Percentiles rank a stretch among this genome's conserved stretches.
These are phyloP conservation scores for Solanum pinnatisectum DNA, from an alignment of 257 asterid species.

Conservation along the genomic window DNA sequence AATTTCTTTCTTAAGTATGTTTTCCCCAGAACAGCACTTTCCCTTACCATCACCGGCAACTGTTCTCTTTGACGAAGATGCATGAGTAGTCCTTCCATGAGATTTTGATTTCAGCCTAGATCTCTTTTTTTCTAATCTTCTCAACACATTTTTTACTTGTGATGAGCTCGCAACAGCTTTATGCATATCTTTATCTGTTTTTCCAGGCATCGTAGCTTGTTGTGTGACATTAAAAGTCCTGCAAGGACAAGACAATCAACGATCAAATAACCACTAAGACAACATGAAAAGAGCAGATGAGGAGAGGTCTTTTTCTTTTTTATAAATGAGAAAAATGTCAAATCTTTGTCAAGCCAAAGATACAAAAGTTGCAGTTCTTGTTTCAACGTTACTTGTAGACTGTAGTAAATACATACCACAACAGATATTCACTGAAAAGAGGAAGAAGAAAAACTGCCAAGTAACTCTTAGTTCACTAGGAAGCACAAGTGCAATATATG, in stretches of 20 bases:
- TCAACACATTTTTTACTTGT: slow-evolving; percentile 24
- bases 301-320: neutral
- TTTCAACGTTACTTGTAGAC: neutral
- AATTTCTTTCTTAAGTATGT: slow-evolving; percentile 28
- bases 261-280: neutral
- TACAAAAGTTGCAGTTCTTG: neutral
- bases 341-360: neutral
- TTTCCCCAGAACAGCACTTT: slow-evolving; percentile 28
- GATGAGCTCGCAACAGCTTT: slow-evolving; percentile 3
- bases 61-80: slow-evolving; percentile 21
- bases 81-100: slow-evolving; percentile 13
- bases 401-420: neutral
- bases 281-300: neutral
- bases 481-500: neutral
- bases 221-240: slow-evolving; percentile 6
- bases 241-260: neutral
- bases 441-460: neutral
- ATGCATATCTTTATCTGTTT: slow-evolving; percentile 19
- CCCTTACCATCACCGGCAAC: slow-evolving; percentile 21
- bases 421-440: neutral
- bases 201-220: slow-evolving; percentile 44
- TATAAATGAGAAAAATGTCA: neutral
- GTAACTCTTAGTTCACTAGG: neutral
- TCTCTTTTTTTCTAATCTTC: slow-evolving; percentile 28
- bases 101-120: slow-evolving; percentile 32